Conservation (phyloP, 257 asterid species). For the Scutellaria barbata region DNA sequence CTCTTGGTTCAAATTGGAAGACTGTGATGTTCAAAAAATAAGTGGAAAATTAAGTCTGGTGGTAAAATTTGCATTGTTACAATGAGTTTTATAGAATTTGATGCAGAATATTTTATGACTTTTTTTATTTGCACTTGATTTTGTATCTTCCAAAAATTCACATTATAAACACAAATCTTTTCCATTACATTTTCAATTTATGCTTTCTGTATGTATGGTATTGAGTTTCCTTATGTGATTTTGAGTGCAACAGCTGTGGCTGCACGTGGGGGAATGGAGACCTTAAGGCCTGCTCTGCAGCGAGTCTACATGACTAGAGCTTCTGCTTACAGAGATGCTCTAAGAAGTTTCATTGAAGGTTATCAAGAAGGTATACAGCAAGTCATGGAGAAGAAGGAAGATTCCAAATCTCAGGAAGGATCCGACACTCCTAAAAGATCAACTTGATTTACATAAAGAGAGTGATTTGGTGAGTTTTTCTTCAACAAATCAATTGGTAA, state of each 20-base stretch:
- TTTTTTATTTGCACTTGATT: background rate
- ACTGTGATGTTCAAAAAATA: no score
- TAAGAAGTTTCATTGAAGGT: conserved; percentile 84
- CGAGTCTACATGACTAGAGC: conserved; percentile 93
- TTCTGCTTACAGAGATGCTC: conserved; percentile 87
- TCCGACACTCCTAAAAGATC: conserved; percentile 42
- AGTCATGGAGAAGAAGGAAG: conserved; percentile 71
- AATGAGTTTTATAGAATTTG: background rate
- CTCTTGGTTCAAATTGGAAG: no score
- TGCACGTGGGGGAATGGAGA: conserved; percentile 95
- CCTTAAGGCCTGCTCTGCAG: conserved; percentile 83
- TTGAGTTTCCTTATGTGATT: conserved; percentile 5
- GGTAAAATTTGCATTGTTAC: no score
- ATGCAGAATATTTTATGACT: background rate
- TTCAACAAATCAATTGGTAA: background rate
- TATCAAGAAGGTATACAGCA: conserved; percentile 91
- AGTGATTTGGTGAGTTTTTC: conserved; percentile 13
- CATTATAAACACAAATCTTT: background rate
- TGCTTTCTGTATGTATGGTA: conserved; percentile 15
- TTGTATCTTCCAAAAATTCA: background rate
- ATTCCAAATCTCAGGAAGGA: conserved; percentile 44
- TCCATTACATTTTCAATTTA: background rate
- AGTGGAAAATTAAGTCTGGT: no score
- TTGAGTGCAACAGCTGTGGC: conserved; percentile 63
- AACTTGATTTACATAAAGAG: background rate